phyloP scores from a whole-genome alignment of 768 basidiomycete species.

The Steccherinum ochraceum region DNA sequence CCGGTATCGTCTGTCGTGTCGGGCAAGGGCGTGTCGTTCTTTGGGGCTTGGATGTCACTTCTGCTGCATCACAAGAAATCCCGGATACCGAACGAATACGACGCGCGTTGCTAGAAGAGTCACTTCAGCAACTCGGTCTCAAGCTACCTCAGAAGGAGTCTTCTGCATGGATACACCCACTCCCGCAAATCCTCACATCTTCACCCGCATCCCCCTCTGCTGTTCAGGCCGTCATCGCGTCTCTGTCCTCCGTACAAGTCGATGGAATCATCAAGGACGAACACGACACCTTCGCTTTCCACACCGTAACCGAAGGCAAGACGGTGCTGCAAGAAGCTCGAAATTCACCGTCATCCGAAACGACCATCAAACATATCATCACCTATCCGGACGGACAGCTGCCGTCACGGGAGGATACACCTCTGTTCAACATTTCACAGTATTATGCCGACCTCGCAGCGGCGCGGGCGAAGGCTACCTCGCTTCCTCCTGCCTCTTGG shows the following conservation, averaged over 20 bases:
- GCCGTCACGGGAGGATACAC: slow-evolving; percentile 49
- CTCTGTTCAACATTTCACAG: slow-evolving; percentile 59
- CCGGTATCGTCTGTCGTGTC: slow-evolving; percentile 28
- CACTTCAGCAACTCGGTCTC: slow-evolving; percentile 32
- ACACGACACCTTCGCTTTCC: slow-evolving; percentile 68
- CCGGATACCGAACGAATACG: slow-evolving; percentile 13
- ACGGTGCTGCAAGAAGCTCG: slow-evolving; percentile 23
- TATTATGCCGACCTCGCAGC: slow-evolving; percentile 53
- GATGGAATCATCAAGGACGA: slow-evolving; percentile 46
- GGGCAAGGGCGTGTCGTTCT: slow-evolving; percentile 38
- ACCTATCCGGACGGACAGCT: slow-evolving; percentile 40
- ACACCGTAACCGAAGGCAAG: slow-evolving; percentile 29
- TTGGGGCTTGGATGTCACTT: slow-evolving; percentile 35
- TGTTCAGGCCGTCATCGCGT: slow-evolving; percentile 27
- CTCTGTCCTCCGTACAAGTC: slow-evolving; percentile 29
- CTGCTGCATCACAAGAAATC: slow-evolving; percentile 9
- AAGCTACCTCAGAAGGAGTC: slow-evolving; percentile 29
- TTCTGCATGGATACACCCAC: slow-evolving; percentile 16
- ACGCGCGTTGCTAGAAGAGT: slow-evolving; percentile 25
- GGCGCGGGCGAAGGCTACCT: slow-evolving; percentile 20
- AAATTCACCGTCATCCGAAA: slow-evolving; percentile 16
- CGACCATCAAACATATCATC: slow-evolving; percentile 41
- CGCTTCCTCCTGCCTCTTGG: slow-evolving; percentile 32
- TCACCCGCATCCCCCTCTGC: slow-evolving; percentile 24
- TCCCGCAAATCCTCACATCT: slow-evolving; percentile 24